Conservation (phyloP, 1,139 yeast species). For the Pichia terricola region DNA sequence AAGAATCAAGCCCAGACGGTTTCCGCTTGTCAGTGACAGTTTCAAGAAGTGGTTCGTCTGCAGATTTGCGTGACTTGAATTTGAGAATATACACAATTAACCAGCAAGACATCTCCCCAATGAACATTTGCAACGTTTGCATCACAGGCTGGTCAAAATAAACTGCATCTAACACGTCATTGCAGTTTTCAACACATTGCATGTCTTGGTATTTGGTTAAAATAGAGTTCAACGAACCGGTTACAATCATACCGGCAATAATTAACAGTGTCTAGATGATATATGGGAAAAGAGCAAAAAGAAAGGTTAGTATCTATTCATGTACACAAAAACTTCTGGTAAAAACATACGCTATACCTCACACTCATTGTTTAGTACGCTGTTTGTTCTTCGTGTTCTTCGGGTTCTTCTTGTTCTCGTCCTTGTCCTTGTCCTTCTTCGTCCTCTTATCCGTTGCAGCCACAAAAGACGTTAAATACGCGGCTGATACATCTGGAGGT, state of each 20-base stretch:
- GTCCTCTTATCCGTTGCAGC: no score
- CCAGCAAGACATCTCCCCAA: slow-evolving; percentile 59
- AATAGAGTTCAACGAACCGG: slow-evolving; percentile 68
- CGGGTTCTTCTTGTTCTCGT: no score
- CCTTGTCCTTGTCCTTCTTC: no score
- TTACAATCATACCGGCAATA: slow-evolving; percentile 46
- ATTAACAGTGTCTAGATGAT: slow-evolving; percentile 20
- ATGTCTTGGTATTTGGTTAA: slow-evolving; percentile 72
- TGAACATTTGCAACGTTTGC: slow-evolving; percentile 75
- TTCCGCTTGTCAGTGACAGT: slow-evolving; percentile 6
- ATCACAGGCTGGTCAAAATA: slow-evolving; percentile 70
- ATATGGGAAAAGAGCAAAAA: no score
- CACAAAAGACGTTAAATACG: no score
- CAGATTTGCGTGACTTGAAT: slow-evolving; percentile 4
- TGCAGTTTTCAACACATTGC: slow-evolving; percentile 58
- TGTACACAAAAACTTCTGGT: no score
- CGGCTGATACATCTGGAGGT: no score
- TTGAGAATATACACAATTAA: slow-evolving; percentile 24
- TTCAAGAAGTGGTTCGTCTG: not conserved
- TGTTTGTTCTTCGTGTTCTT: not conserved
- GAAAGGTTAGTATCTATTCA: slow-evolving; percentile 6
- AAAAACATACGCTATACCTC: not conserved
- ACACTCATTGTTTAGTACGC: not conserved
- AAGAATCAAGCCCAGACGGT: slow-evolving; percentile 17
- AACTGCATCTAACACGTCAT: slow-evolving; percentile 34